Base-by-base conservation (phyloP, 768 basidiomycete species). In the Leccinum longicurvipes region DNA sequence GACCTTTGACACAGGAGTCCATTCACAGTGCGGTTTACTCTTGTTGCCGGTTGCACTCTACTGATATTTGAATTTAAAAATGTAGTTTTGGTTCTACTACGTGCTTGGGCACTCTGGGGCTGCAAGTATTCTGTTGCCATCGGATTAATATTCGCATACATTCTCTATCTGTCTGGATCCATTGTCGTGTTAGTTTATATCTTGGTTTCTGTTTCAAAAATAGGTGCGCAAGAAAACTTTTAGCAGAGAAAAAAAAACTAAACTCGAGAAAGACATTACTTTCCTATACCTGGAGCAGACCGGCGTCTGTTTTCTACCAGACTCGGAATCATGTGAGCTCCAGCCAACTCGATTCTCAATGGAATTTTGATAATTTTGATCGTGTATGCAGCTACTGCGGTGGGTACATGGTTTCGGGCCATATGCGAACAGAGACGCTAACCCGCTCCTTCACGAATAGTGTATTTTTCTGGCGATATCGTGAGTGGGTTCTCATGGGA, bases 41-140 rank as follows among this genome's bases (percentile, higher is more conserved):
- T 29, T 11, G 11, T 3, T 10, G 1, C 7, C 5, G 21, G 14
- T 10, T 47, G n/a, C 11, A 10, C 41, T 17, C 19, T 8, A 11
- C 27, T 52, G 21, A 46, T 11, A n/a, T n/a, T n/a, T n/a, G n/a
- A n/a, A 21, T n/a, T n/a, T 7, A 10, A 19, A 4, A 34, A 19
- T 3, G 8, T 29, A 65, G 64, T 51, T 17, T 50, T 65, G 25
- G 50, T 65, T 25, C 23, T 65, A 36, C n/a, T 62, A n/a, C 60
- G 64, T 2, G 60, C 54, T 10, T 52, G 64, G 55, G 54, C 61
- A 4, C 53, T 65, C 24, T 65, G 61, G 64, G 55, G 29, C 6
- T 59, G 63, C 42, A 31, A 27, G 14, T 21, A 23, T 24, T n/a
- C 6, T 27, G 28, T 54, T 5, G 52, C 51, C 21, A 28, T 39